Conservation (phyloP, 352 stramenopile species). For the Pythium dissotocum region DNA sequence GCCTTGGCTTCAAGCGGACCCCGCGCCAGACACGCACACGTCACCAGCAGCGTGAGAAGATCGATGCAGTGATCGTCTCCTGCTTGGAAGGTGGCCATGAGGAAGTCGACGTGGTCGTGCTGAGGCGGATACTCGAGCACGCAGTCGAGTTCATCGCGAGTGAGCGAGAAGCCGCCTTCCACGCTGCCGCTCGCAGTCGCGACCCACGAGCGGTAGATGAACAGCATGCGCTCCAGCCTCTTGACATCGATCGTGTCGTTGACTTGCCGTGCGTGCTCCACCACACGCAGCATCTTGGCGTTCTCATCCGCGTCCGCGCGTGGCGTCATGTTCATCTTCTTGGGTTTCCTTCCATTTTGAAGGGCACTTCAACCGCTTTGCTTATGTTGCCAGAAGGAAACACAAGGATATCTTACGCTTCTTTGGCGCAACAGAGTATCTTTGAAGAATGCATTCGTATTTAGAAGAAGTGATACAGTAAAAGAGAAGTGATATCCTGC, state of each 20-base stretch:
- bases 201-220: constrained; percentile 59
- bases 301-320: neutral
- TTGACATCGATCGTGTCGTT: constrained; percentile 44
- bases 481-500: neutral
- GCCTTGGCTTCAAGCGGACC: constrained; percentile 53
- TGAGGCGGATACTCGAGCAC: constrained; percentile 52
- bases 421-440: constrained; percentile 21
- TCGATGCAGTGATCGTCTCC: constrained; percentile 36
- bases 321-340: neutral
- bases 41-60: constrained; percentile 54
- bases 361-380: constrained; percentile 11
- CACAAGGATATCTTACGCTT: neutral
- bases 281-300: constrained; percentile 13
- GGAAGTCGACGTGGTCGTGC: constrained; percentile 40
- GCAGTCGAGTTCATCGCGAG: constrained; percentile 59
- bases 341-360: constrained; percentile 2
- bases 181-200: constrained; percentile 33
- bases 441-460: constrained; percentile 7
- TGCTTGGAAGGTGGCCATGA: constrained; percentile 46
- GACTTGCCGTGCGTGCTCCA: constrained; percentile 45
- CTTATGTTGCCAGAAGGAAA: neutral
- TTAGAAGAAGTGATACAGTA: constrained; percentile 1
- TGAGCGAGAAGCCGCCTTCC: constrained; percentile 63
- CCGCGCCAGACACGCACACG: constrained; percentile 44
- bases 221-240: constrained; percentile 56